A percentile compares a stretch with the other conserved stretches of the same genome.
phyloP scores from a whole-genome alignment of 2,329 filamentous ascomycete species.

The Botryosphaeria agaves region DNA sequence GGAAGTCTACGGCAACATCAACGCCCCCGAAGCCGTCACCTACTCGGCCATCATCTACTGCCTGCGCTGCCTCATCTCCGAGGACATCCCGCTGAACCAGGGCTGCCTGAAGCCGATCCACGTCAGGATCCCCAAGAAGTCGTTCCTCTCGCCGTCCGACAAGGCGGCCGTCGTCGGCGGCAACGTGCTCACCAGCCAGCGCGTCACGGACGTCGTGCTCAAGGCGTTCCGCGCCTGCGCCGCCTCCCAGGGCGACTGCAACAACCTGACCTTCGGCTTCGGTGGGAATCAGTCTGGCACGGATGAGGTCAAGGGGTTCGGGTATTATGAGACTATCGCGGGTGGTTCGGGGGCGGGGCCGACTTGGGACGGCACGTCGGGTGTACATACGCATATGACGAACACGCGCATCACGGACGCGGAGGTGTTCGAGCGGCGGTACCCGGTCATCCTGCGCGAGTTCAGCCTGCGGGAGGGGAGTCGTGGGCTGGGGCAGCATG shows the following conservation, averaged over 20 bases:
- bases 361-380: conserved; percentile 54
- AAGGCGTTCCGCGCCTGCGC: conserved; percentile 66
- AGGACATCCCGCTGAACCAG: conserved; percentile 75
- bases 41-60: conserved; percentile 79
- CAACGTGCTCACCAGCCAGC: conserved; percentile 62
- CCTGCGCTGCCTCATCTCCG: conserved; percentile 55
- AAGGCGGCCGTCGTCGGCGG: conserved; percentile 69
- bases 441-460: conserved; percentile 55
- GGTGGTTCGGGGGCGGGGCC: conserved; percentile 60
- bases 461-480: conserved; percentile 48
- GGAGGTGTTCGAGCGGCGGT: conserved; percentile 62
- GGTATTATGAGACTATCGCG: conserved; percentile 76
- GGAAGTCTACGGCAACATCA: conserved; percentile 53
- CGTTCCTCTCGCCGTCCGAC: conserved; percentile 58
- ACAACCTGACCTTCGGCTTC: conserved; percentile 74
- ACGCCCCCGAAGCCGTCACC: conserved; percentile 66
- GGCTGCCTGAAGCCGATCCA: conserved; percentile 64
- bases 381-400: conserved; percentile 75
- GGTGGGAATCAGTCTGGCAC: conserved; percentile 45
- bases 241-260: conserved; percentile 64
- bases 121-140: conserved; percentile 54
- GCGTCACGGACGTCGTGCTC: conserved; percentile 69
- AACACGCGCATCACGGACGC: conserved; percentile 72
- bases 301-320: conserved; percentile 55
- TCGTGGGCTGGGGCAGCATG: conserved; percentile 46